These are phyloP conservation scores for Populus tremula DNA, from an alignment of 345 rosid species.

Conservation along the genomic window DNA sequence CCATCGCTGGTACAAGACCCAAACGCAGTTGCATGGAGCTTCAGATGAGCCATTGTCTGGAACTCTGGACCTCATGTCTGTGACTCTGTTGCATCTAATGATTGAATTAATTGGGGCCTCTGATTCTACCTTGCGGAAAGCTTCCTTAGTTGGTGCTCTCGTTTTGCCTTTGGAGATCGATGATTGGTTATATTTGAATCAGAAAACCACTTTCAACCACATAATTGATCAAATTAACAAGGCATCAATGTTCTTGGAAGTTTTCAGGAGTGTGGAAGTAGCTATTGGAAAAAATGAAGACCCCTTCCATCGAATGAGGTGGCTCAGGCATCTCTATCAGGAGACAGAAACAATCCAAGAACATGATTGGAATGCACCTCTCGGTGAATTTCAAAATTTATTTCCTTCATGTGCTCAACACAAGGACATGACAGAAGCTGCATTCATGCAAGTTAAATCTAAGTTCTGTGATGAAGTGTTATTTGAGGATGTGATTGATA, in stretches of 20 bases:
- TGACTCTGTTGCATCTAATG: slow-evolving; percentile 39
- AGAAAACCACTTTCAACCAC: slow-evolving; percentile 34
- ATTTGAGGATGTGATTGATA: slow-evolving; percentile 33
- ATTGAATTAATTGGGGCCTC: slow-evolving; percentile 37
- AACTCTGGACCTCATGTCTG: slow-evolving; percentile 25
- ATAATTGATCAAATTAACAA: slow-evolving; percentile 33
- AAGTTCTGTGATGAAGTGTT: slow-evolving; percentile 43
- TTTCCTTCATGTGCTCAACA: slow-evolving; percentile 20
- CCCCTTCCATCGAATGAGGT: slow-evolving; percentile 36
- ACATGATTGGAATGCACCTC: slow-evolving; percentile 10
- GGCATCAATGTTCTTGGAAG: slow-evolving; percentile 31
- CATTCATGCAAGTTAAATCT: slow-evolving; percentile 32
- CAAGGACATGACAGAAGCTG: slow-evolving; percentile 29
- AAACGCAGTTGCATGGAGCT: slow-evolving; percentile 4
- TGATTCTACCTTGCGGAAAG: slow-evolving; percentile 47
- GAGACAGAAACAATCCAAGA: slow-evolving; percentile 21
- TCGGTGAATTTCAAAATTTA: slow-evolving; percentile 19
- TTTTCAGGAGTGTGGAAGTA: slow-evolving; percentile 28
- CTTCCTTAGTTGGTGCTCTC: slow-evolving; percentile 47
- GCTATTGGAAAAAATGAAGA: slow-evolving; percentile 31
- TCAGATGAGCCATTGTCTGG: slow-evolving; percentile 21
- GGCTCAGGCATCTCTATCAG: slow-evolving; percentile 40
- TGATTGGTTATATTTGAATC: slow-evolving; percentile 37
- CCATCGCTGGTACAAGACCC: slow-evolving; percentile 34
- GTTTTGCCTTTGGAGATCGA: slow-evolving; percentile 19